These are phyloP conservation scores for Apiospora saccharicola DNA, from an alignment of 2,329 filamentous ascomycete species.

Conservation along the genomic window DNA sequence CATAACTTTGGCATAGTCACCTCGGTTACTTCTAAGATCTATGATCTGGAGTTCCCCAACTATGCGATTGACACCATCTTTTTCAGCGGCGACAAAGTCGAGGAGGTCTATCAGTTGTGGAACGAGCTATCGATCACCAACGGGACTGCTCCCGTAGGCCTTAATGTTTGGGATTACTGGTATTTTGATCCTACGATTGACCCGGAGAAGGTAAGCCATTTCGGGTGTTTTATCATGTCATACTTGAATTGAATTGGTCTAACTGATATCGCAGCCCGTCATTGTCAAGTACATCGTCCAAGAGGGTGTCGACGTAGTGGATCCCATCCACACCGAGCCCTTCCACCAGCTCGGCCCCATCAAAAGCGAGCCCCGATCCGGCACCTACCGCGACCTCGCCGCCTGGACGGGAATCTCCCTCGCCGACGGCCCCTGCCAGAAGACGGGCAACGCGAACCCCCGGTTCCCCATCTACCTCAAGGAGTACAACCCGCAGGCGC, in stretches of 20 bases:
- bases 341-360: conserved; percentile 50
- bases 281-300: conserved; percentile 52
- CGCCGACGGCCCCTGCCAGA: conserved; percentile 49
- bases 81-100: conserved; percentile 54
- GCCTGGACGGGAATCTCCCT: conserved; percentile 50
- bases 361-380: conserved; percentile 40
- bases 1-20: conserved; percentile 67
- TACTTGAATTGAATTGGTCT: no score
- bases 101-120: conserved; percentile 50
- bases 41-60: conserved; percentile 45
- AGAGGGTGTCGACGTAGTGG: conserved; percentile 51
- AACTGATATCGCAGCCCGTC: conserved; percentile 42
- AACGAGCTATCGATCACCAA: conserved; percentile 46
- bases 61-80: conserved; percentile 50
- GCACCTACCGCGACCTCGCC: conserved; percentile 54
- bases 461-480: conserved; percentile 54
- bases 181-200: conserved; percentile 50
- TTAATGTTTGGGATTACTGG: conserved; percentile 61
- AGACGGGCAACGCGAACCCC: conserved; percentile 48
- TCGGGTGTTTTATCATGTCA: no score
- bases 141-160: conserved; percentile 48
- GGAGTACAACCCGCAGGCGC: conserved; percentile 44
- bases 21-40: conserved; percentile 53
- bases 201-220: conserved; percentile 49
- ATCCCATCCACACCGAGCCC: conserved; percentile 49